A percentile compares a stretch with the other conserved stretches of the same genome.
Evolutionary conservation across 345 rosid species (phyloP).

Genomic region (Populus tremula): DNA sequence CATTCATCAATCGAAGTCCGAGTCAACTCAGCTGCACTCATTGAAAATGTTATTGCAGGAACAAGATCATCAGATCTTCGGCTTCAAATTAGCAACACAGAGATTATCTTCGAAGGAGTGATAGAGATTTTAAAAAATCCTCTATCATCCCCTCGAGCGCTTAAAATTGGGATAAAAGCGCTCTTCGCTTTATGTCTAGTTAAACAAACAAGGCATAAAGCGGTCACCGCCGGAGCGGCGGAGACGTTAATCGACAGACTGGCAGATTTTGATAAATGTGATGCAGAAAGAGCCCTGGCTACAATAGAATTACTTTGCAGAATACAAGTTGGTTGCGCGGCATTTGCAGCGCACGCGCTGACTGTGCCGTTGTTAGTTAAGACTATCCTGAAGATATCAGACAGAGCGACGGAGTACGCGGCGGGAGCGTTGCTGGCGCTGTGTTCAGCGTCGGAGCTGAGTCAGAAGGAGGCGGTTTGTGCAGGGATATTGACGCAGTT

Average conservation of each 20-base stretch:
- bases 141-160: conserved; percentile 55
- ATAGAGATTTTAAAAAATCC: conserved; percentile 52
- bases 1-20: conserved; percentile 64
- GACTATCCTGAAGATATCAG: conserved; percentile 70
- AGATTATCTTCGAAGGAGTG: conserved; percentile 72
- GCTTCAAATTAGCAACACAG: conserved; percentile 46
- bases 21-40: conserved; percentile 69
- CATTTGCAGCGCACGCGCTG: conserved; percentile 61
- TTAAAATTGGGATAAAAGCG: conserved; percentile 73
- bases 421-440: conserved; percentile 80
- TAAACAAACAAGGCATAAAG: conserved; percentile 75
- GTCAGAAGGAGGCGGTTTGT: conserved; percentile 72
- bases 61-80: conserved; percentile 64
- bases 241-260: conserved; percentile 60
- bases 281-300: conserved; percentile 82
- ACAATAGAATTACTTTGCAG: conserved; percentile 85
- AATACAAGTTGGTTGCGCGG: conserved; percentile 64
- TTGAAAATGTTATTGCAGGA: conserved; percentile 76
- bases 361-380: conserved; percentile 80
- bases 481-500: conserved; percentile 90
- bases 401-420: conserved; percentile 89
- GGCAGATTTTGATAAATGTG: conserved; percentile 75
- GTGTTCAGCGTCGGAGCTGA: conserved; percentile 63
- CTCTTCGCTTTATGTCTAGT: conserved; percentile 76
- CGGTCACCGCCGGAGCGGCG: conserved; percentile 74